Percentiles rank a stretch among this genome's conserved stretches.
Evolutionary conservation across 192 early-diverging fungal species (phyloP).

Genomic region (Coemansia nantahalensis): DNA sequence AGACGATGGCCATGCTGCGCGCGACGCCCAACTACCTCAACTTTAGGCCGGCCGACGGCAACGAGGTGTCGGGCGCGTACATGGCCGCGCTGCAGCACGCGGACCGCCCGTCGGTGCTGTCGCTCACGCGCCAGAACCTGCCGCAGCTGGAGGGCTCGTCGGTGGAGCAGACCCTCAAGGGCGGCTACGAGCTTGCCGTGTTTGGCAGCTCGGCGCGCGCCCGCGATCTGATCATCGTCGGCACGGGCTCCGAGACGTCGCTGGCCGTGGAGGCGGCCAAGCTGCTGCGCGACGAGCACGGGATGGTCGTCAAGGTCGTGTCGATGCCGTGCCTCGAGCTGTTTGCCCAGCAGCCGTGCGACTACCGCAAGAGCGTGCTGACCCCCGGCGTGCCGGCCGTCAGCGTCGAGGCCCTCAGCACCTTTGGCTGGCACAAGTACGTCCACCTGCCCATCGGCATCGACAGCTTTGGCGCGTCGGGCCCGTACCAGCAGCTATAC

Average conservation of each 20-base stretch:
- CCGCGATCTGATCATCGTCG: conserved; percentile 73
- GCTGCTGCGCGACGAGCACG: conserved; percentile 56
- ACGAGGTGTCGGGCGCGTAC: conserved; percentile 90
- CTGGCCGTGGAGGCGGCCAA: conserved; percentile 86
- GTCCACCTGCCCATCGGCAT: conserved; percentile 87
- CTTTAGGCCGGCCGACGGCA: conserved; percentile 93
- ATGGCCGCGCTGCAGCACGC: conserved; percentile 70
- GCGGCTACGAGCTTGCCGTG: conserved; percentile 81
- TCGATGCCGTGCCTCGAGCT: conserved; percentile 92
- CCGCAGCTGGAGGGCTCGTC: conserved; percentile 87
- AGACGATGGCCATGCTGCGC: conserved; percentile 85
- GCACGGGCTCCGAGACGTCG: conserved; percentile 90
- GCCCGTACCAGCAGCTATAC: conserved; percentile 79
- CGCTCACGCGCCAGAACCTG: conserved; percentile 91
- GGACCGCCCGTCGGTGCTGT: conserved; percentile 75
- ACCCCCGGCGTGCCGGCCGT: conserved; percentile 76
- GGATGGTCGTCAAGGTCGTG: conserved; percentile 72
- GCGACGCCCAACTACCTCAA: conserved; percentile 86
- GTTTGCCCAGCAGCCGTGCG: conserved; percentile 79
- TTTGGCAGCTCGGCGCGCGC: conserved; percentile 52
- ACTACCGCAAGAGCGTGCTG: conserved; percentile 82
- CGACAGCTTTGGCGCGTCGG: conserved; percentile 85
- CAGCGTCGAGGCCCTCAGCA: conserved; percentile 82
- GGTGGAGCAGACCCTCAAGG: conserved; percentile 76
- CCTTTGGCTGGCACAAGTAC: conserved; percentile 91